Conservation (phyloP, 176 grass and related monocot genomes). For the Oryza meridionalis region DNA sequence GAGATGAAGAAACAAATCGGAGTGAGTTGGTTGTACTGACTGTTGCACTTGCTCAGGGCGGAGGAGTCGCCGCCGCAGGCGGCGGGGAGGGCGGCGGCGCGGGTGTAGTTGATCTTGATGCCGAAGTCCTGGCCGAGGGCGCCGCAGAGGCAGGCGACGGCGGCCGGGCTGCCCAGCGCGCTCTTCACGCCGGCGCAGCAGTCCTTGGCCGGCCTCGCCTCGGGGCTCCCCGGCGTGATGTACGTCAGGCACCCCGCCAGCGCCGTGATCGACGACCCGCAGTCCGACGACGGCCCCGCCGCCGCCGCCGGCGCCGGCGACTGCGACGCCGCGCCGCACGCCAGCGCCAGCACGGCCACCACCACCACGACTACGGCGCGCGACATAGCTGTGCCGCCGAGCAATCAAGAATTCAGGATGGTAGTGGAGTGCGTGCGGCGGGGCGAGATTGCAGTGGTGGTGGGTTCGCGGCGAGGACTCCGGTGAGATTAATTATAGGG, state of each 20-base stretch:
- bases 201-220: conserved; percentile 34
- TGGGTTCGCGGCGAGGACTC: too few relatives aligned
- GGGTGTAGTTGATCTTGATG: conserved; percentile 53
- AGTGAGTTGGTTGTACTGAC: conserved; percentile 19
- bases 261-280: conserved; percentile 6
- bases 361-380: neutral
- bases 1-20: neutral
- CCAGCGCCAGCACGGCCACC: conserved; percentile 38
- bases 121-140: conserved; percentile 30
- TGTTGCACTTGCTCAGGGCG: conserved; percentile 57
- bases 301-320: conserved; percentile 41
- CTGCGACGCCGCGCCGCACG: conserved; percentile 38
- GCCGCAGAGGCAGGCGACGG: conserved; percentile 57
- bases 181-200: conserved; percentile 63
- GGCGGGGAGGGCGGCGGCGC: conserved; percentile 58
- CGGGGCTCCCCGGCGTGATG: conserved; percentile 16
- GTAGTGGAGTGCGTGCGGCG: too few relatives aligned
- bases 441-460: too few relatives aligned
- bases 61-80: conserved; percentile 51
- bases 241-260: conserved; percentile 43
- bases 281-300: conserved; percentile 35
- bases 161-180: conserved; percentile 35
- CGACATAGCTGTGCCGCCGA: neutral
- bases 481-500: neutral
- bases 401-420: too few relatives aligned